Percentiles rank a stretch among this genome's conserved stretches.
Conservation (phyloP, 2,329 filamentous ascomycete species). For the Phialemonium atrogriseum region DNA sequence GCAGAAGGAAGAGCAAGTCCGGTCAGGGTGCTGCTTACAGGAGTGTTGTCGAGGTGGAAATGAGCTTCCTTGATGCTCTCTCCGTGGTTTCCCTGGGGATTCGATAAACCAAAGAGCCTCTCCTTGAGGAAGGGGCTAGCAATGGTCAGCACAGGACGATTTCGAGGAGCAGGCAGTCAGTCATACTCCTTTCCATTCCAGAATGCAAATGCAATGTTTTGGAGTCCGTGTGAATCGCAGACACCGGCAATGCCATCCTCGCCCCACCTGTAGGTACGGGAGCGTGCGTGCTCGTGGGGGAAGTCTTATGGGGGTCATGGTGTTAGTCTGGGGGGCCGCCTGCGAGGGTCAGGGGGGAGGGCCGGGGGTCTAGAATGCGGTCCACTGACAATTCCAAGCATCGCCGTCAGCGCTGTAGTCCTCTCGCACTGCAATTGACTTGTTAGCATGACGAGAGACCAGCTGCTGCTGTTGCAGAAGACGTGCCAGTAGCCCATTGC, state of each 20-base stretch:
- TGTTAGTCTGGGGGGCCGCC: neutral
- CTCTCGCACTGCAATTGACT: conserved; percentile 59
- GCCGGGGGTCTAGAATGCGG: conserved; percentile 3
- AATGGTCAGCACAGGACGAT: conserved; percentile 36
- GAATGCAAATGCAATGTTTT: conserved; percentile 93
- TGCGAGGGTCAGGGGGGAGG: conserved; percentile 10
- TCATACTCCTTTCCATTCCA: conserved; percentile 92
- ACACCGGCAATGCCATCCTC: conserved; percentile 96
- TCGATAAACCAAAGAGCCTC: conserved; percentile 87
- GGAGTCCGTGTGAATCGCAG: conserved; percentile 77
- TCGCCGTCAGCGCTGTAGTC: conserved; percentile 87
- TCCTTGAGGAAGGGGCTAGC: conserved; percentile 85
- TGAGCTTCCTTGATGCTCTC: conserved; percentile 96
- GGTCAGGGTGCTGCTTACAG: conserved; percentile 33
- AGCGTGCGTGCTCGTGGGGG: conserved; percentile 83
- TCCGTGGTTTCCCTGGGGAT: conserved; percentile 94
- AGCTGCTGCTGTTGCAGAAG: neutral
- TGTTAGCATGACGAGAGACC: conserved; percentile 8
- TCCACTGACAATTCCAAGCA: conserved; percentile 81
- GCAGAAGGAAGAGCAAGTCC: conserved; percentile 11
- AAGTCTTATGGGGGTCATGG: conserved; percentile 56
- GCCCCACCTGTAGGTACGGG: conserved; percentile 86
- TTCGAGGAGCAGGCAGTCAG: too few relatives aligned
- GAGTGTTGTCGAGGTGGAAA: conserved; percentile 93
- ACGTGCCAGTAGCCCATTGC: conserved; percentile 86